Conservation (phyloP, 306 rosid species). For the Cucumis hystrix region DNA sequence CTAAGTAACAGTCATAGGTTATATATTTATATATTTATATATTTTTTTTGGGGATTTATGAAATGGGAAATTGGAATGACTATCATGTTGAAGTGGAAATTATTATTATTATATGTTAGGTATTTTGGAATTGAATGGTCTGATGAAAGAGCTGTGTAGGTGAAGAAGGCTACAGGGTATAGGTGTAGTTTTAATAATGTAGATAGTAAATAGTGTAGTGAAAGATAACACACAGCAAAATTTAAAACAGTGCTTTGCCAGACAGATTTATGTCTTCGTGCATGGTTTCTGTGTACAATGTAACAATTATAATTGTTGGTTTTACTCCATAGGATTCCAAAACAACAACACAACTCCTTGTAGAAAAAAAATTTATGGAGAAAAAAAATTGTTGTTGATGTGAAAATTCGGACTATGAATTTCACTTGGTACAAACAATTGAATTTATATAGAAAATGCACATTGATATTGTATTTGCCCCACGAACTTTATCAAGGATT, state of each 20-base stretch:
- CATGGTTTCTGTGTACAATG: neutral
- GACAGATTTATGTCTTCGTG: neutral
- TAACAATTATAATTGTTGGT: neutral
- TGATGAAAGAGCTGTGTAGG: neutral
- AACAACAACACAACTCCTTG: too few species aligned
- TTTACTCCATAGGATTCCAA: neutral
- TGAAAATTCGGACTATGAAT: too few species aligned
- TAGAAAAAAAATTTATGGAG: too few species aligned
- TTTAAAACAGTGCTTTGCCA: neutral
- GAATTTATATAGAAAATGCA: too few species aligned
- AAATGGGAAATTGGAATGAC: neutral
- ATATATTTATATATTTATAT: neutral
- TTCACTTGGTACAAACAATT: too few species aligned
- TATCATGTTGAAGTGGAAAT: neutral
- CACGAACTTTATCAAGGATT: too few species aligned
- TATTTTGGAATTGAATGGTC: neutral
- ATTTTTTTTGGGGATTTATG: neutral
- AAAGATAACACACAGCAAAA: neutral
- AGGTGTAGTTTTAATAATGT: neutral
- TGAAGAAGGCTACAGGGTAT: neutral
- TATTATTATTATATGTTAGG: neutral
- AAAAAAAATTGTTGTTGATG: too few species aligned
- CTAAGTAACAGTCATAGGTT: neutral
- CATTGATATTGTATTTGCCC: accelerated
- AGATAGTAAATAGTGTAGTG: neutral